phyloP scores from a whole-genome alignment of 1,139 yeast genomes.

The Yamadazyma taylorii region DNA sequence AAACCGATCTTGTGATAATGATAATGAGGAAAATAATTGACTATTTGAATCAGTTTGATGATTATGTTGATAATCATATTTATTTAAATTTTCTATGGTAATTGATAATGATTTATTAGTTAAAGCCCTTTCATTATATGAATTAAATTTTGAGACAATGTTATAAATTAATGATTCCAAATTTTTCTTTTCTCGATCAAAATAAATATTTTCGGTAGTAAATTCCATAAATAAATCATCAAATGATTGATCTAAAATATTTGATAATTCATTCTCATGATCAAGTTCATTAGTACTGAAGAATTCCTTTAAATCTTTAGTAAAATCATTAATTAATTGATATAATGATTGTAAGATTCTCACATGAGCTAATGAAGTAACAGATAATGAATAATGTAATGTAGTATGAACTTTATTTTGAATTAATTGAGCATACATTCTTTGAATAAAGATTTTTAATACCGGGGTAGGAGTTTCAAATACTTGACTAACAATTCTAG shows the following conservation, averaged over 20 bases:
- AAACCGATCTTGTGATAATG: constrained; percentile 28
- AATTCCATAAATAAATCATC: constrained; percentile 74
- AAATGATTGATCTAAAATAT: constrained; percentile 68
- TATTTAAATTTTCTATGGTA: constrained; percentile 42
- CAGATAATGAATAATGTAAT: constrained; percentile 62
- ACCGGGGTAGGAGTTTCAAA: constrained; percentile 70
- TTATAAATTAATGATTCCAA: constrained; percentile 60
- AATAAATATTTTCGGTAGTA: constrained; percentile 66
- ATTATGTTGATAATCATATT: constrained; percentile 23
- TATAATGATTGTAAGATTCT: constrained; percentile 71
- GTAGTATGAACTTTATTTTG: constrained; percentile 66
- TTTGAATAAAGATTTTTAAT: constrained; percentile 66
- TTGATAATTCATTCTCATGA: constrained; percentile 44
- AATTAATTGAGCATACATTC: constrained; percentile 76
- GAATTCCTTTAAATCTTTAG: constrained; percentile 64
- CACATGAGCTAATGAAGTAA: constrained; percentile 72
- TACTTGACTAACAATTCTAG: constrained; percentile 70
- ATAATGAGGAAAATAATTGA: too few species aligned
- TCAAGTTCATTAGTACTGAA: constrained; percentile 49
- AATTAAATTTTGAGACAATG: constrained; percentile 51
- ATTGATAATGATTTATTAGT: constrained; percentile 46
- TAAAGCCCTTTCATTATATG: constrained; percentile 51
- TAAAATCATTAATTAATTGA: constrained; percentile 59
- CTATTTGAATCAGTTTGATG: too few species aligned
- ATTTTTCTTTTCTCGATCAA: constrained; percentile 70